Conservation (phyloP, 352 stramenopile species). For the Peronosclerospora sorghi region DNA sequence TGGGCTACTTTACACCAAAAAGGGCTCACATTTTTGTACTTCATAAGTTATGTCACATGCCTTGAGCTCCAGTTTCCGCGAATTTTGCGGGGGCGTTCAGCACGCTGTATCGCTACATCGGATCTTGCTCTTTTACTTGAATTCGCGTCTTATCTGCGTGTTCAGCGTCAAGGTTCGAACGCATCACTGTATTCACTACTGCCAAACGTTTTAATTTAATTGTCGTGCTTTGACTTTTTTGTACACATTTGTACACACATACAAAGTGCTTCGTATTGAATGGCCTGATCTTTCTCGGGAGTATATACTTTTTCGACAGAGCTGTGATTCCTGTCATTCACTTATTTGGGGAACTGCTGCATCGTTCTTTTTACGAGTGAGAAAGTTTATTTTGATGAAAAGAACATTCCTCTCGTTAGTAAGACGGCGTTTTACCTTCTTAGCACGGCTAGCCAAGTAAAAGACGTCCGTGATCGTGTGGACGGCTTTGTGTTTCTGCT, state of each 20-base stretch:
- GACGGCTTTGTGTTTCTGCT: conserved; percentile 79
- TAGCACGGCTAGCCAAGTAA: conserved; percentile 39
- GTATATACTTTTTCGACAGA: conserved; percentile 84
- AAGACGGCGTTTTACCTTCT: too few relatives aligned
- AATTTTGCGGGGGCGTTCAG: conserved; percentile 80
- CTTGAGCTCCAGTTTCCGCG: conserved; percentile 55
- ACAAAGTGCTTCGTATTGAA: conserved; percentile 87
- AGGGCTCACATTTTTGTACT: too few relatives aligned
- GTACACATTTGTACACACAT: too few relatives aligned
- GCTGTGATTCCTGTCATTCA: conserved; percentile 82
- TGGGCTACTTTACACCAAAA: too few relatives aligned
- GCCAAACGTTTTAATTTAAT: not conserved
- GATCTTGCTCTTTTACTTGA: conserved; percentile 80
- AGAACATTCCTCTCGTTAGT: too few relatives aligned
- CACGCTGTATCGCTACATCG: conserved; percentile 77
- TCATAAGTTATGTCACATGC: conserved; percentile 28
- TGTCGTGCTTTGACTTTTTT: not conserved
- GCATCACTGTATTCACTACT: not conserved
- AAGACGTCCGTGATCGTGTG: conserved; percentile 64
- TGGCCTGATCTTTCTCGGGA: conserved; percentile 81
- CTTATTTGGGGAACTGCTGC: conserved; percentile 75
- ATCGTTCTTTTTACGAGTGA: conserved; percentile 56
- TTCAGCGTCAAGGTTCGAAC: conserved; percentile 60
- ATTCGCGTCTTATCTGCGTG: conserved; percentile 77
- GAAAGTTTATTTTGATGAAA: not conserved